A percentile compares a stretch with the other conserved stretches of the same genome.
Evolutionary conservation across 192 early-diverging fungal species (phyloP).

Genomic region (Coemansia sp.): DNA sequence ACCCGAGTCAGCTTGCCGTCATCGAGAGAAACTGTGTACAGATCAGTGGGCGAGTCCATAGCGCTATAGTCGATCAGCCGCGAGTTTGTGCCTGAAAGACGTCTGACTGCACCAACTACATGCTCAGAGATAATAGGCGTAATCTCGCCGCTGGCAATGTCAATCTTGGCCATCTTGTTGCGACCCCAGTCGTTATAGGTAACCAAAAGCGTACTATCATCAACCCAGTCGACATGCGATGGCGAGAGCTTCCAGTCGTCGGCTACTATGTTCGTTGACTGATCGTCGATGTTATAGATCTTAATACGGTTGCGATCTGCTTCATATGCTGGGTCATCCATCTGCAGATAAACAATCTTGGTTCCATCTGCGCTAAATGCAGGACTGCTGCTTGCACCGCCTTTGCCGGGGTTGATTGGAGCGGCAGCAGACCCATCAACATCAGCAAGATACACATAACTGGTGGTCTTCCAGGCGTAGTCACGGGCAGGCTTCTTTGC

Average conservation of each 20-base stretch:
- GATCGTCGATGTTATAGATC: slow-evolving; percentile 49
- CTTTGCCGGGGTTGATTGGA: slow-evolving; percentile 52
- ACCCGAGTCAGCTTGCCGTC: slow-evolving; percentile 31
- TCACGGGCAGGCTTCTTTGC: slow-evolving; percentile 61
- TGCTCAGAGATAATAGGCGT: slow-evolving; percentile 53
- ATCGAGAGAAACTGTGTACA: slow-evolving; percentile 46
- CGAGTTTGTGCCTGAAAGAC: slow-evolving; percentile 38
- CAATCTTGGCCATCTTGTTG: slow-evolving; percentile 60
- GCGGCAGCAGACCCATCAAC: slow-evolving; percentile 43
- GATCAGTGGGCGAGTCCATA: slow-evolving; percentile 55
- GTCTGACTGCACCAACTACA: slow-evolving; percentile 43
- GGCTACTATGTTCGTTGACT: slow-evolving; percentile 47
- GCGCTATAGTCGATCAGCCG: slow-evolving; percentile 54
- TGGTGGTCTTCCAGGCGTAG: slow-evolving; percentile 76
- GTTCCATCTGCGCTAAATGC: slow-evolving; percentile 63
- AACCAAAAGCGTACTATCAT: slow-evolving; percentile 55
- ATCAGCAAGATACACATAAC: slow-evolving; percentile 64
- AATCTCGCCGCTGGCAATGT: slow-evolving; percentile 52
- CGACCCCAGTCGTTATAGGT: slow-evolving; percentile 67
- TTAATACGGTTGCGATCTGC: slow-evolving; percentile 73
- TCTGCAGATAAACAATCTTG: slow-evolving; percentile 71
- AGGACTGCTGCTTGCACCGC: slow-evolving; percentile 62
- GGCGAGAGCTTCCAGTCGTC: slow-evolving; percentile 65
- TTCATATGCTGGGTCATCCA: slow-evolving; percentile 68
- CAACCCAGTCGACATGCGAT: slow-evolving; percentile 53